phyloP scores from a whole-genome alignment of 495 filamentous ascomycete species.

The Filosporella fistucella region DNA sequence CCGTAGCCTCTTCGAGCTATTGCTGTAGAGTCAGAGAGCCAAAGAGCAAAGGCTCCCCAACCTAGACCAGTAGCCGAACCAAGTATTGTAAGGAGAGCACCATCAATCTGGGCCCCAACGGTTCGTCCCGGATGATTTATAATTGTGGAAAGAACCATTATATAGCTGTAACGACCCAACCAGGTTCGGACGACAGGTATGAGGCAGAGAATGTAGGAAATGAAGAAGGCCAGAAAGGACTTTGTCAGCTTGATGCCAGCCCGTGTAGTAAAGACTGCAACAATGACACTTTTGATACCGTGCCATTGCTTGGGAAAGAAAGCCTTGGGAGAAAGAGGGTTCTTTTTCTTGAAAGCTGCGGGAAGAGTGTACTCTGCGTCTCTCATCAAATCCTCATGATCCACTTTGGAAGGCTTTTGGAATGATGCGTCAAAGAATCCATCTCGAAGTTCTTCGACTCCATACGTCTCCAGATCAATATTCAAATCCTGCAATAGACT shows the following conservation, averaged over 20 bases:
- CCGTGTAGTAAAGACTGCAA: slow-evolving; percentile 34
- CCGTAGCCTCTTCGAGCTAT: slow-evolving; percentile 42
- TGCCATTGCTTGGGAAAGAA: slow-evolving; percentile 43
- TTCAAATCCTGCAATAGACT: slow-evolving; percentile 32
- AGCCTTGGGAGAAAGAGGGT: slow-evolving; percentile 35
- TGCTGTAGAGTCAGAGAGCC: slow-evolving; percentile 42
- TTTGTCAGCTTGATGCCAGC: slow-evolving; percentile 45
- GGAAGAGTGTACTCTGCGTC: slow-evolving; percentile 35
- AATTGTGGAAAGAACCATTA: slow-evolving; percentile 46
- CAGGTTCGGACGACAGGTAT: slow-evolving; percentile 36
- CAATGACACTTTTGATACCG: slow-evolving; percentile 29
- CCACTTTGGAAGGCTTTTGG: slow-evolving; percentile 36
- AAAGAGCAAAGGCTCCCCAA: slow-evolving; percentile 48
- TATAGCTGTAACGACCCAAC: slow-evolving; percentile 48
- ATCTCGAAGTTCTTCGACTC: slow-evolving; percentile 48
- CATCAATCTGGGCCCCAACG: slow-evolving; percentile 51
- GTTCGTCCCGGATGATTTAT: slow-evolving; percentile 51
- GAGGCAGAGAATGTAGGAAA: slow-evolving; percentile 49
- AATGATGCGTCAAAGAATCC: slow-evolving; percentile 58
- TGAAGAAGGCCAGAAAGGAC: slow-evolving; percentile 48
- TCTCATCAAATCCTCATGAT: slow-evolving; percentile 29
- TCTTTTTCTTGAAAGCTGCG: slow-evolving; percentile 30
- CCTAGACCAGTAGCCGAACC: slow-evolving; percentile 52
- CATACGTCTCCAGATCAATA: slow-evolving; percentile 43
- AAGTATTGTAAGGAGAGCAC: slow-evolving; percentile 43